Percentiles rank a stretch among this genome's conserved stretches.
Evolutionary conservation across 2,329 filamentous ascomycete species (phyloP).

Genomic region (Fusarium sp.): DNA sequence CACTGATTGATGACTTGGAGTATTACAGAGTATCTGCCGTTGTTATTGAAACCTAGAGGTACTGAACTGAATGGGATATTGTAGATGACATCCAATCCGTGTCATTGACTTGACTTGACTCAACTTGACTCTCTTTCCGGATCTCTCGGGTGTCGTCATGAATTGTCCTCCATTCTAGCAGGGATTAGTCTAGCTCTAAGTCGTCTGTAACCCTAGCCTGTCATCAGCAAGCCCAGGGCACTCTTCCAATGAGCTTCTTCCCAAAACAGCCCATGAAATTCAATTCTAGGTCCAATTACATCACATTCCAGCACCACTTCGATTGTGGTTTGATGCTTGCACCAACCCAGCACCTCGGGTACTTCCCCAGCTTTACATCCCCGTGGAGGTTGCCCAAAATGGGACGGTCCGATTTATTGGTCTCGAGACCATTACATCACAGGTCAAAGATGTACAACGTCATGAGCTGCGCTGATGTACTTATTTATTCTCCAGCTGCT

Average conservation of each 20-base stretch:
- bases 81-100: not conserved
- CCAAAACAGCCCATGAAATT: not conserved
- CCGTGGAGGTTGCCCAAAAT: conserved; percentile 24
- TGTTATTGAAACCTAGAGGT: too few species aligned
- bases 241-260: not conserved
- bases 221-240: conserved; percentile 1
- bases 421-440: conserved; percentile 40
- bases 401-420: conserved; percentile 43
- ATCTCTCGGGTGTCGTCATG: conserved; percentile 35
- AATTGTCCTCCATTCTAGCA: not conserved
- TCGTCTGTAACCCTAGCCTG: not conserved
- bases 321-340: not conserved
- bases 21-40: not conserved
- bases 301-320: not conserved
- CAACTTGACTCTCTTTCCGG: not conserved
- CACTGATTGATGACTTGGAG: not conserved
- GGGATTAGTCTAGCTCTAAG: not conserved
- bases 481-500: not conserved
- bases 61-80: too few species aligned
- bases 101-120: not conserved
- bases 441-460: not conserved
- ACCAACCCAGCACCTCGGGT: not conserved
- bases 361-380: conserved; percentile 29
- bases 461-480: not conserved
- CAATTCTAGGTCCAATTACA: not conserved